Base-by-base conservation (phyloP, 805 yeast genomes). In the Lipomyces kockii region DNA sequence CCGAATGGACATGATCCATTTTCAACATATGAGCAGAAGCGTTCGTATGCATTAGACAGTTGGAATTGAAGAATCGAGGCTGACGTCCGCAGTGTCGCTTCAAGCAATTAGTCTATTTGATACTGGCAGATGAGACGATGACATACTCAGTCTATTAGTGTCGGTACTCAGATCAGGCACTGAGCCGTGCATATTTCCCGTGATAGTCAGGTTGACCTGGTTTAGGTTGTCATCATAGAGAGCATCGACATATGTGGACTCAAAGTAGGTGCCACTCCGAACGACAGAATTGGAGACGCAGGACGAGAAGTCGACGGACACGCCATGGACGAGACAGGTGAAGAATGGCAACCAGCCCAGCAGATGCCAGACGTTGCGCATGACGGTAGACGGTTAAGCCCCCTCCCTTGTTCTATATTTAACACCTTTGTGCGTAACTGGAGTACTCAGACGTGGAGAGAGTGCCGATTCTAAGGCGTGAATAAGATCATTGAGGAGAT, bases 1-100 rank as follows among this genome's bases (percentile, higher is more conserved):
- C 71, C 72, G 14, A 75, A 67, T 8, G 79, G 79, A 61, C 79
- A 76, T 25, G 34, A 58, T n/a, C 61, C 63, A n/a, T 58, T 65
- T 3, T 39, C 54, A 22, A 65, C 72, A 14, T 32, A 55, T 12
- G 71, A 71, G 62, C 79, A 76, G 67, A 76, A 76, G 57, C 76
- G 71, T 4, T 66, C 55, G 60, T 72, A 76, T 35, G 67, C 39
- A 57, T 68, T 64, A 43, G 66, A 64, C 22, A 71, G 49, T 2
- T 54, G 54, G 64, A 67, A 73, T 62, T 72, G 73, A 52, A 76
- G 64, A n/a, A 74, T 72, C 14, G 61, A 35, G 22, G 72, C 58
- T 49, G 72, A 61, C 6, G 73, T 66, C 11, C 72, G 69, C 54
- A 76, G 66, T 14, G 78, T 76, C 4, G 78, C 73, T 68, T 29